Percentiles rank a stretch among this genome's conserved stretches.
These are phyloP conservation scores for Colletotrichum karsti DNA, from an alignment of 2,329 filamentous ascomycete species.

Conservation along the genomic window DNA sequence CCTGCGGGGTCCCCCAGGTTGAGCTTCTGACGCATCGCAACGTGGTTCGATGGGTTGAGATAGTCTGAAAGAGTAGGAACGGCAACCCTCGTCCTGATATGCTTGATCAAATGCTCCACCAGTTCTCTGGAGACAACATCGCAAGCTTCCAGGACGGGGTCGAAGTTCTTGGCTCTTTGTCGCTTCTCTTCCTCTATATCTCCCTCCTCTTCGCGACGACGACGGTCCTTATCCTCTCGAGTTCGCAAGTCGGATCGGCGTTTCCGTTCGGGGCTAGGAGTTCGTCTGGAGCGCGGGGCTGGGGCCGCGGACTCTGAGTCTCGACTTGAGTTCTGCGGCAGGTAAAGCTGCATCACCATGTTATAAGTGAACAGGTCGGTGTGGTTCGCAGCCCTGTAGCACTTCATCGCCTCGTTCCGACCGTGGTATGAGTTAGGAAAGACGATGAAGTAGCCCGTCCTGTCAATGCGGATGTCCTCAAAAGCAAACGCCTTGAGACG, in stretches of 20 bases:
- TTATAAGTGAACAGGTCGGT: constrained; percentile 88
- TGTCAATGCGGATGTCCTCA: constrained; percentile 84
- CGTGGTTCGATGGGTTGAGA: constrained; percentile 83
- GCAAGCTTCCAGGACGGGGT: constrained; percentile 87
- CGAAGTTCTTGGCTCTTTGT: constrained; percentile 85
- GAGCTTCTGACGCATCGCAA: constrained; percentile 79
- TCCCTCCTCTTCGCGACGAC: constrained; percentile 76
- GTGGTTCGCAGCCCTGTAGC: constrained; percentile 80
- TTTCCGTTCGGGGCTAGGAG: constrained; percentile 45
- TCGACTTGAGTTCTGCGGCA: constrained; percentile 36
- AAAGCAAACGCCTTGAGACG: constrained; percentile 84
- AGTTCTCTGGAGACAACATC: constrained; percentile 83
- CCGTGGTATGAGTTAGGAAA: constrained; percentile 83
- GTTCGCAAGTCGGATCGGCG: constrained; percentile 55
- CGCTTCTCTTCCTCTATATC: constrained; percentile 92
- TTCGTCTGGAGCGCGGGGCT: constrained; percentile 40
- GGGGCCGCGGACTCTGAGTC: constrained; percentile 26
- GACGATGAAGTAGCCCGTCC: constrained; percentile 89
- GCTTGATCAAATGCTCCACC: constrained; percentile 84
- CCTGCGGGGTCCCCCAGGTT: constrained; percentile 55
- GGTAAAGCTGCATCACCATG: constrained; percentile 86
- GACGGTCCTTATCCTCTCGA: constrained; percentile 72
- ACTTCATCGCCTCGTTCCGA: constrained; percentile 82
- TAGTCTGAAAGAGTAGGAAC: constrained; percentile 82
- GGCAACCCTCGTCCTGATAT: constrained; percentile 88